A percentile compares a stretch with the other conserved stretches of the same genome.
Evolutionary conservation across 2,329 filamentous ascomycete species (phyloP).

Genomic region (Apiospora rasikravindrae): DNA sequence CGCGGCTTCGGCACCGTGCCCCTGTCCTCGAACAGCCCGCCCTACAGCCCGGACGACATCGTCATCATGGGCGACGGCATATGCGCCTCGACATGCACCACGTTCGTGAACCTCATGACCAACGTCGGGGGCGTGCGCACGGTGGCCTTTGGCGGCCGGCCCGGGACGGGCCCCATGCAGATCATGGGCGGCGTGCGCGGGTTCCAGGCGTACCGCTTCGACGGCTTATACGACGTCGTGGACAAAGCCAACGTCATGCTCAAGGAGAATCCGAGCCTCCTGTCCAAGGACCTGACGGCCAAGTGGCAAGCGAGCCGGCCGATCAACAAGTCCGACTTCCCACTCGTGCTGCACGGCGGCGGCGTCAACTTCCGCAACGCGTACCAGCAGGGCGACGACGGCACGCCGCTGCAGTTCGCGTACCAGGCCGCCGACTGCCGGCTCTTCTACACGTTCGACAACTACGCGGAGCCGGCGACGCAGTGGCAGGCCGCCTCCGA

Average conservation of each 20-base stretch:
- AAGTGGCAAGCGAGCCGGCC: neutral
- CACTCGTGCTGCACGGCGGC: conserved; percentile 48
- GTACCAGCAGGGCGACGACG: conserved; percentile 28
- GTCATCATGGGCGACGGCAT: conserved; percentile 57
- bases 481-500: conserved; percentile 53
- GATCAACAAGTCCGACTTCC: conserved; percentile 22
- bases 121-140: conserved; percentile 58
- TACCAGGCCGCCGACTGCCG: conserved; percentile 63
- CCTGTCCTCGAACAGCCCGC: neutral
- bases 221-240: neutral
- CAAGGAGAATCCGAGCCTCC: conserved; percentile 22
- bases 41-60: conserved; percentile 47
- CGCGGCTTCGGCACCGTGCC: neutral
- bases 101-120: conserved; percentile 61
- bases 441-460: conserved; percentile 59
- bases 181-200: conserved; percentile 65
- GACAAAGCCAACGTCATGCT: conserved; percentile 22
- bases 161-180: conserved; percentile 57
- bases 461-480: conserved; percentile 50
- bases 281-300: conserved; percentile 14
- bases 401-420: conserved; percentile 60
- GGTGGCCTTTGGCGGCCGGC: conserved; percentile 63
- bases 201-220: conserved; percentile 42
- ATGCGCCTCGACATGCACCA: conserved; percentile 65
- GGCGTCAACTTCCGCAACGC: conserved; percentile 50